Evolutionary conservation across 164 flowering plant genomes (phyloP), one percentile per base, ranked within the genome.

Genomic region (Dillenia turbinata): DNA sequence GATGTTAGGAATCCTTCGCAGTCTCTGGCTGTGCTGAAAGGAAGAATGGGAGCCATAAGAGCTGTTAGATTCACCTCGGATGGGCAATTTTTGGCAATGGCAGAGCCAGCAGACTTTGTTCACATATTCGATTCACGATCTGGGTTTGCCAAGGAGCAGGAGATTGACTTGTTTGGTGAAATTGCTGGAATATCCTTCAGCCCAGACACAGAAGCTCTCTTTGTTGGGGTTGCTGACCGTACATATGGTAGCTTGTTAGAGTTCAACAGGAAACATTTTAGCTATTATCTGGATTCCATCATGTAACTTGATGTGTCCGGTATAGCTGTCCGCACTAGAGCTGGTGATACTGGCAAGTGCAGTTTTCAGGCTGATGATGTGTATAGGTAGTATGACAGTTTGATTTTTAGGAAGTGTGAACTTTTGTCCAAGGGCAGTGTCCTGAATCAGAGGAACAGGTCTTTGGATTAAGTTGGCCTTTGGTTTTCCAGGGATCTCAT

Each of bases 51-150:
- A 8, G 97, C 97, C 8, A 86, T 93, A 33, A 80, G 97, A 62
- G 78, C 86, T 33, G 49, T 93, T 8, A 83, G 77, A 68, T 93
- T 90, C 88, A 82, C 80, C 9, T 75, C 91, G 4, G 95, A 89
- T 60, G 97, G 98, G 15, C 81, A 78, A 10, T 93, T 85, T 69
- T 64, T 93, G 87, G 94, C 96, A 4, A 87, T 87, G 91, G 91
- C 97, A 8, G 98, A 93, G 77, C 88, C 96, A 3, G 98, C 98
- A 12, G 98, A 93, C 73, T 93, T 90, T 62, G 90, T 93, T 57
- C 97, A 90, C 59, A 66, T 93, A 19, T 82, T 75, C 16, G 89
- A 89, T 54, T 69, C 88, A 1, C 53, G 66, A 12, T 70, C 91
- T 4, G 89, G 83, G 22, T 90, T 84, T 60, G 55, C 49, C 16